Evolutionary conservation across 768 basidiomycete genomes (phyloP).

Genomic region (Kwoniella sp.): DNA sequence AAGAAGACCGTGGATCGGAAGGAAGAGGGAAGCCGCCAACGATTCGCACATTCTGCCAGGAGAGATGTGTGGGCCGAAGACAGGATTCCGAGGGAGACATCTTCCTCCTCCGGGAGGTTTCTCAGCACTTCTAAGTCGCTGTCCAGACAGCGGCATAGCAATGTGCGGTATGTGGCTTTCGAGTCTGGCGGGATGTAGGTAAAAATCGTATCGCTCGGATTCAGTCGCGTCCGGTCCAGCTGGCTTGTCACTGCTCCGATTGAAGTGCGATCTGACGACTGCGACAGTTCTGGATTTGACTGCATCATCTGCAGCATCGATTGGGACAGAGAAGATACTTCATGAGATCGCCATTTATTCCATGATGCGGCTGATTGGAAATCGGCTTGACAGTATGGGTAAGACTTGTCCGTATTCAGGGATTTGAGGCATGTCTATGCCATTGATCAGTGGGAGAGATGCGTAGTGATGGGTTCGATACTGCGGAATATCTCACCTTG

Average conservation of each 20-base stretch:
- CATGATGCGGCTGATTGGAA: slow-evolving; percentile 79
- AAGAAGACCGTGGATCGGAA: slow-evolving; percentile 76
- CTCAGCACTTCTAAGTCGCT: slow-evolving; percentile 85
- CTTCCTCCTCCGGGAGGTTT: slow-evolving; percentile 80
- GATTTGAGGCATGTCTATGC: slow-evolving; percentile 81
- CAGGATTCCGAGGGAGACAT: slow-evolving; percentile 88
- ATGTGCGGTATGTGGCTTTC: slow-evolving; percentile 73
- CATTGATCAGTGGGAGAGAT: neutral
- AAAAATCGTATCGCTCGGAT: slow-evolving; percentile 57
- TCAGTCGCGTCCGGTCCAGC: slow-evolving; percentile 9
- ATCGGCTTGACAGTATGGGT: slow-evolving; percentile 81
- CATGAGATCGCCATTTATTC: slow-evolving; percentile 73
- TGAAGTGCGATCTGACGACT: slow-evolving; percentile 24
- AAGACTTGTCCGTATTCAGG: slow-evolving; percentile 73
- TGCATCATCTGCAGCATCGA: slow-evolving; percentile 82
- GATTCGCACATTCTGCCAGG: slow-evolving; percentile 76
- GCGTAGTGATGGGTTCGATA: no score
- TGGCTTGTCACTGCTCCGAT: slow-evolving; percentile 10
- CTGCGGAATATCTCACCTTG: no score
- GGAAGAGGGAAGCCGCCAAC: slow-evolving; percentile 81
- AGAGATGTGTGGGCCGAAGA: slow-evolving; percentile 73
- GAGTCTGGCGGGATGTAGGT: slow-evolving; percentile 88
- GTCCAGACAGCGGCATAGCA: slow-evolving; percentile 75
- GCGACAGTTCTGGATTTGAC: slow-evolving; percentile 68
- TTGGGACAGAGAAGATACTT: slow-evolving; percentile 79